phyloP scores from a whole-genome alignment of 768 basidiomycete genomes.

The Naematelia encephala region DNA sequence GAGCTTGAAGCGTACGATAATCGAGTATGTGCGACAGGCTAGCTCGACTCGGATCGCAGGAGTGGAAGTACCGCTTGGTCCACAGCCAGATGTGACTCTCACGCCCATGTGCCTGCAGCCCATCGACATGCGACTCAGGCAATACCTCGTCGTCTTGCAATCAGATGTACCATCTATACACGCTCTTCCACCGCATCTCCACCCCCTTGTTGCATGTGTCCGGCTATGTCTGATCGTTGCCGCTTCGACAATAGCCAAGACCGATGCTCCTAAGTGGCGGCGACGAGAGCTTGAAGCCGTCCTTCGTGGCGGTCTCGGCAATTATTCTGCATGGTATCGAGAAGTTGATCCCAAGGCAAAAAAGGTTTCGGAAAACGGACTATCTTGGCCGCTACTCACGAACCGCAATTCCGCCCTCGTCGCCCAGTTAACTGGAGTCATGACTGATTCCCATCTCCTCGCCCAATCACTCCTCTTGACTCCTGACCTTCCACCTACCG shows the following conservation, averaged over 20 bases:
- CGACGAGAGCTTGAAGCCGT: conserved; percentile 26
- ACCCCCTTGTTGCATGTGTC: conserved; percentile 31
- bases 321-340: conserved; percentile 16
- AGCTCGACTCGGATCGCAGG: conserved; percentile 25
- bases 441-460: conserved; percentile 30
- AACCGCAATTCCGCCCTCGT: conserved; percentile 36
- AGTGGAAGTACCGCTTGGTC: not conserved
- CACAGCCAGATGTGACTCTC: not conserved
- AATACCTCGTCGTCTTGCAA: conserved; percentile 23
- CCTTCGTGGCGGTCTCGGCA: conserved; percentile 26
- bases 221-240: conserved; percentile 26
- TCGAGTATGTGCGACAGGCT: conserved; percentile 37
- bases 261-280: conserved; percentile 18
- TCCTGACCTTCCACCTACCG: conserved; percentile 11
- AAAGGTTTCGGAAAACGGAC: not conserved
- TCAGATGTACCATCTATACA: conserved; percentile 23
- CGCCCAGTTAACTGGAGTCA: conserved; percentile 30
- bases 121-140: conserved; percentile 20
- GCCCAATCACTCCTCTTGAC: conserved; percentile 43
- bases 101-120: conserved; percentile 23
- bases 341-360: conserved; percentile 3
- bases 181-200: conserved; percentile 23
- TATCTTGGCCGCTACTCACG: conserved; percentile 23
- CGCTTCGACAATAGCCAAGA: conserved; percentile 13
- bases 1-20: conserved; percentile 17